Base-by-base conservation (phyloP, 805 yeast species). In the Barnettozyma wickerhamii region DNA sequence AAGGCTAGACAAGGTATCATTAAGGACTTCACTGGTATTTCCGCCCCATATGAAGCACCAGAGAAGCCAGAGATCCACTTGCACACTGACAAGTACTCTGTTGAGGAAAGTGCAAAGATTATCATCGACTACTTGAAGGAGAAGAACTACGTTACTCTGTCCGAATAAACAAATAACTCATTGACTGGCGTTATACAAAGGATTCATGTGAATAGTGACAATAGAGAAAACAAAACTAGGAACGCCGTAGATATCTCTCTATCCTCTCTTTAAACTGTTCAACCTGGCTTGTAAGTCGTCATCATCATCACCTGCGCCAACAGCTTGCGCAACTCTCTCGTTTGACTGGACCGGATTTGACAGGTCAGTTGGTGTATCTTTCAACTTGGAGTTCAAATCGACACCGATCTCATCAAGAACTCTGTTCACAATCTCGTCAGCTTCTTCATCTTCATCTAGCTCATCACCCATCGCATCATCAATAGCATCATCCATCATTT, bases 401-500 rank as follows among this genome's bases (percentile, higher is more conserved):
- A 95, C 84, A 46, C 98, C 99, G 57, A 93, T 88, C 61, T 93
- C 99, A 59, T 93, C 99, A 56, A 93, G 69, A 0, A 95, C 97
- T 62, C 83, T 87, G 56, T 81, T 79, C 37, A 95, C 93, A 38
- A 90, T 84, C 55, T 89, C 96, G 56, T 90, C 96, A 4, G 84
- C 83, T 60, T 90, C 95, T 50, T 84, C 93, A 48, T 84, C 95
- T 46, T 85, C 95, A 19, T 76, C 88, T 43, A 86, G 79, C 54
- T 87, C 97, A 55, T 82, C 88, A 40, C 84, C 95, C 93, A 93
- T 88, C 15, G 93, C 85, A 60, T 91, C 96, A 59, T 93, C 99
- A 53, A 93, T 83, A 15, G 96, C 95, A 59, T 93, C 99, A 59
- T 93, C 99, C 84, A 93, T 93, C 78, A 95, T 87, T 61, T 95